These are phyloP conservation scores for Cordyceps militaris DNA, from an alignment of 2,329 filamentous ascomycete genomes.

Conservation along the genomic window DNA sequence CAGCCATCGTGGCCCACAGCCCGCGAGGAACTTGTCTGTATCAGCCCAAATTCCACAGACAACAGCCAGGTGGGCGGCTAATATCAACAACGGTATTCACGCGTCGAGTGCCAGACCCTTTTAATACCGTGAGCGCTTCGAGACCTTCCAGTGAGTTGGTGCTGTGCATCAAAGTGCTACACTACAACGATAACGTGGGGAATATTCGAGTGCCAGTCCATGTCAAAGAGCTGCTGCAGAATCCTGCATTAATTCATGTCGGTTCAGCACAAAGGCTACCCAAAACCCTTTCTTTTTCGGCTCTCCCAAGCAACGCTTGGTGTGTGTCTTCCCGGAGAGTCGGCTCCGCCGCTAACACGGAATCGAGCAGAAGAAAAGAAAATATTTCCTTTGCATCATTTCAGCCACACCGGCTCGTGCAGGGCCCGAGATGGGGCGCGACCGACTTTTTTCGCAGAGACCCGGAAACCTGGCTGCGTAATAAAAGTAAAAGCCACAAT, in stretches of 20 bases:
- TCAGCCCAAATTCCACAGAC: neutral
- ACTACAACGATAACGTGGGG: too few species aligned
- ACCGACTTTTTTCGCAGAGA: neutral
- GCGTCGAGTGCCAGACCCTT: too few species aligned
- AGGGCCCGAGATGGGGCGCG: neutral
- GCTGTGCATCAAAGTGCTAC: too few species aligned
- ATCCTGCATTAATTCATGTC: too few species aligned
- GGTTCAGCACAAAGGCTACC: too few species aligned
- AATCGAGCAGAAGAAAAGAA: neutral
- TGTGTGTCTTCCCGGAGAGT: neutral
- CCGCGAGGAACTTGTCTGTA: neutral
- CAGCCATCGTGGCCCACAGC: slow-evolving; percentile 7
- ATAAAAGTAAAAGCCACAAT: neutral
- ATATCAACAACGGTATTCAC: too few species aligned
- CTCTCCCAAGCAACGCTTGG: neutral
- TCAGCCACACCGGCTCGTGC: slow-evolving; percentile 5
- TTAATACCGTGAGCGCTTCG: too few species aligned
- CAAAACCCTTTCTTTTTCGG: too few species aligned
- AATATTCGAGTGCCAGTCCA: too few species aligned
- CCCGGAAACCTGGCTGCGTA: neutral
- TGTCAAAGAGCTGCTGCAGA: too few species aligned
- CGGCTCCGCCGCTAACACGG: neutral
- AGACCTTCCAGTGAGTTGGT: too few species aligned
- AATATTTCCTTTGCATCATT: neutral
- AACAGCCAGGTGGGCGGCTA: neutral